phyloP scores from a whole-genome alignment of 495 filamentous ascomycete species.

The Neurospora sp. region DNA sequence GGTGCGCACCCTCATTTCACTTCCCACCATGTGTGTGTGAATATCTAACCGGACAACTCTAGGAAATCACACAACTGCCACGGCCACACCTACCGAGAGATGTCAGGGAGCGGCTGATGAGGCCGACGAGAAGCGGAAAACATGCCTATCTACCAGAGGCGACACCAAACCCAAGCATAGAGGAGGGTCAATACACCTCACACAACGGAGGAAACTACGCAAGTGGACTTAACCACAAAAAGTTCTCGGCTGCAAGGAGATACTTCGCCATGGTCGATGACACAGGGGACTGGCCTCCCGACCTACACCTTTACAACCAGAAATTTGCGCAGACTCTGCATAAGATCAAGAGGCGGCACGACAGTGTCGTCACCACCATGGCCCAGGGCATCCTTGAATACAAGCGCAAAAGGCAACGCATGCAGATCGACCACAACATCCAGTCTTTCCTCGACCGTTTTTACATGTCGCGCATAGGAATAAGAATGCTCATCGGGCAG shows the following conservation, averaged over 20 bases:
- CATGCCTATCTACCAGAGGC: conserved; percentile 63
- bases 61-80: conserved; percentile 86
- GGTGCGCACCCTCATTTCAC: conserved; percentile 40
- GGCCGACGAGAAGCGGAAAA: conserved; percentile 52
- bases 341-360: conserved; percentile 89
- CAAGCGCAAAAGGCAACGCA: conserved; percentile 89
- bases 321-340: conserved; percentile 77
- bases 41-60: conserved; percentile 9
- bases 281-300: conserved; percentile 82
- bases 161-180: conserved; percentile 81
- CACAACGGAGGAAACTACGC: conserved; percentile 36
- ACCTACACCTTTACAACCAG: conserved; percentile 87
- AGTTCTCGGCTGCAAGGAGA: conserved; percentile 48
- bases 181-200: conserved; percentile 77
- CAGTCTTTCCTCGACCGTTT: conserved; percentile 96
- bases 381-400: conserved; percentile 97
- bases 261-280: conserved; percentile 93
- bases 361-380: conserved; percentile 89
- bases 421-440: conserved; percentile 96
- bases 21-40: conserved; percentile 9
- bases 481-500: conserved; percentile 97
- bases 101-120: conserved; percentile 66
- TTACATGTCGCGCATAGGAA: conserved; percentile 99
- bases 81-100: conserved; percentile 67
- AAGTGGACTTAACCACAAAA: conserved; percentile 29